Conservation (phyloP, 345 rosid genomes). For the Mercurialis annua region DNA sequence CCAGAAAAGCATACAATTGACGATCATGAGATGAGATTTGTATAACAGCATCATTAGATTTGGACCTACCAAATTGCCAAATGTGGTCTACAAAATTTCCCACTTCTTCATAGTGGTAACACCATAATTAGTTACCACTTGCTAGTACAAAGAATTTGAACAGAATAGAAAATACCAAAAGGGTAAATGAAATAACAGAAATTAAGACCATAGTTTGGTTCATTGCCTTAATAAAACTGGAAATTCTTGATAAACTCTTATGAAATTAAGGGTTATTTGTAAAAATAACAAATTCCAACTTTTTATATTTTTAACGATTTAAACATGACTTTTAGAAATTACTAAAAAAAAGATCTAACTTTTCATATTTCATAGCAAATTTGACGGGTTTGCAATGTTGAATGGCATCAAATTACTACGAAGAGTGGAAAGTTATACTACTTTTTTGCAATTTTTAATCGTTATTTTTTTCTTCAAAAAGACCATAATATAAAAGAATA, state of each 20-base stretch:
- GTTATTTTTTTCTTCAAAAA: too few species aligned
- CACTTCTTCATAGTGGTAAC: constrained; percentile 16
- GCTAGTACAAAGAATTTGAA: background rate
- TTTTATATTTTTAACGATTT: too few species aligned
- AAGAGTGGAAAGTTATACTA: too few species aligned
- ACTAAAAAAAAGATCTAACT: too few species aligned
- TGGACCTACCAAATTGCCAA: constrained; percentile 28
- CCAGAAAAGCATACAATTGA: constrained; percentile 7
- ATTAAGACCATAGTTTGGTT: background rate
- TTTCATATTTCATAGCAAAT: too few species aligned
- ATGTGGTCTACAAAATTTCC: constrained; percentile 4
- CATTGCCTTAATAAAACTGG: background rate
- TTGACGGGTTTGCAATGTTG: too few species aligned
- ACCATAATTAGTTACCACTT: background rate
- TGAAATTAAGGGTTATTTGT: too few species aligned
- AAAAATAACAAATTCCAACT: too few species aligned
- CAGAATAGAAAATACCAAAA: background rate
- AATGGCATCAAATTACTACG: too few species aligned
- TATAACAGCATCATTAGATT: constrained; percentile 27
- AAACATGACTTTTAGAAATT: too few species aligned
- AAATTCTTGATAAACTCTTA: background rate
- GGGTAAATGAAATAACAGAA: background rate
- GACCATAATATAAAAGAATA: too few species aligned
- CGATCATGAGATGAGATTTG: constrained; percentile 36
- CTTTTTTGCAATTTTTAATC: too few species aligned